Conservation (phyloP, 805 yeast species). For the Yamadazyma laniorum region DNA sequence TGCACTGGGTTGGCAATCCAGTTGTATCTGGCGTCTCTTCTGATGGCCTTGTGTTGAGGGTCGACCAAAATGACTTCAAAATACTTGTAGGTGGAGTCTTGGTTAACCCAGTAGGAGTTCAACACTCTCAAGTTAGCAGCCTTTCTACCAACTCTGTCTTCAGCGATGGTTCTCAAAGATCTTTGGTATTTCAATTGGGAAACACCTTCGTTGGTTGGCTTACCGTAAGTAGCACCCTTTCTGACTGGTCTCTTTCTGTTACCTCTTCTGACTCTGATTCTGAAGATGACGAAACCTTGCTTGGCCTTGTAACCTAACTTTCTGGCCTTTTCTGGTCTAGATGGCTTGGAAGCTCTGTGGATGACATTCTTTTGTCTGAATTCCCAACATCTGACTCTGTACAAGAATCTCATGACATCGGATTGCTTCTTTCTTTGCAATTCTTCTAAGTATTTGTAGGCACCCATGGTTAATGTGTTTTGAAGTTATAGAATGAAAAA, state of each 20-base stretch:
- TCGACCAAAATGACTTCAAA: constrained; percentile 96
- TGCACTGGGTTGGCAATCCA: constrained; percentile 99
- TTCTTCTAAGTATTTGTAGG: constrained; percentile 99
- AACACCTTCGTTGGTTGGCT: constrained; percentile 99
- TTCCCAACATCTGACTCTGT: constrained; percentile 99
- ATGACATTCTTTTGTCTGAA: constrained; percentile 98
- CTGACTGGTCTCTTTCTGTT: constrained; percentile 99
- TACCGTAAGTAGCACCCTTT: constrained; percentile 99
- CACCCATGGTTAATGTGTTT: constrained; percentile 72
- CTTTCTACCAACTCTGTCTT: constrained; percentile 99
- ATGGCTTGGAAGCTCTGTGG: constrained; percentile 98
- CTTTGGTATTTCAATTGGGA: constrained; percentile 99
- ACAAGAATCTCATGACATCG: constrained; percentile 97
- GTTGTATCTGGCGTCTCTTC: constrained; percentile 98
- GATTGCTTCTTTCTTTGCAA: constrained; percentile 99
- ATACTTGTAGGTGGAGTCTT: constrained; percentile 99
- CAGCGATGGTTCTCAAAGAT: constrained; percentile 96
- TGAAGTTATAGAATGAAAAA: constrained; percentile 7
- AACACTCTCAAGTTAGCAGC: constrained; percentile 98
- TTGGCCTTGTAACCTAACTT: constrained; percentile 99
- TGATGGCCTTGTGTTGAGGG: constrained; percentile 97
- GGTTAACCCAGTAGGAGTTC: constrained; percentile 99
- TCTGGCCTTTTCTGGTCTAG: constrained; percentile 99
- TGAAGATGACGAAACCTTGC: constrained; percentile 98
- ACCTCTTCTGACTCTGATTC: constrained; percentile 99